Percentiles rank a stretch among this genome's conserved stretches.
These are phyloP conservation scores for Astrephomene gubernaculifera DNA, from an alignment of 139 green algal genomes.

Conservation along the genomic window DNA sequence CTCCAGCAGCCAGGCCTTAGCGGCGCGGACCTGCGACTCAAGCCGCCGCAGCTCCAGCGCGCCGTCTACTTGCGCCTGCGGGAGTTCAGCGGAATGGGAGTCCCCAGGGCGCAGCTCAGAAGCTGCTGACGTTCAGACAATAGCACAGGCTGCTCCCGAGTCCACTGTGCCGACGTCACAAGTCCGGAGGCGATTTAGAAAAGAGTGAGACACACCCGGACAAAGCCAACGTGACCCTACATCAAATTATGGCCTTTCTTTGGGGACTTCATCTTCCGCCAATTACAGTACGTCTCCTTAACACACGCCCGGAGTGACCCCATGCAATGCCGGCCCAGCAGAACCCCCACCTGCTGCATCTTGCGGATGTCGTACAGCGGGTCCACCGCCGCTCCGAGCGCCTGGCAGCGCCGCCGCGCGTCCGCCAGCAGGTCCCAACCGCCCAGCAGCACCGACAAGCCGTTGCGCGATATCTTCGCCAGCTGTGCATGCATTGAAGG, in stretches of 20 bases:
- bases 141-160: no score
- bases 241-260: no score
- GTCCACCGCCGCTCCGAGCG: conserved; percentile 18
- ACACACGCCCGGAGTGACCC: no score
- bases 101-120: no score
- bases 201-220: no score
- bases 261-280: background rate
- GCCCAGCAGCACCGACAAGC: background rate
- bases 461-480: background rate
- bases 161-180: no score
- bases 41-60: background rate
- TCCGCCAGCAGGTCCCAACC: conserved; percentile 17
- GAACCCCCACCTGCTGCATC: conserved; percentile 31
- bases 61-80: background rate
- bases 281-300: background rate
- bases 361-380: conserved; percentile 10
- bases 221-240: no score
- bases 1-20: background rate
- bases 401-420: background rate
- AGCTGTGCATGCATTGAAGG: background rate
- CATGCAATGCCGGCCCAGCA: no score
- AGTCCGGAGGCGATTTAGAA: no score
- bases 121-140: no score
- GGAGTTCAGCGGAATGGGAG: background rate
- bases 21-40: background rate